Evolutionary conservation across 2,329 filamentous ascomycete species (phyloP).

Genomic region (Fusarium mundagurra): DNA sequence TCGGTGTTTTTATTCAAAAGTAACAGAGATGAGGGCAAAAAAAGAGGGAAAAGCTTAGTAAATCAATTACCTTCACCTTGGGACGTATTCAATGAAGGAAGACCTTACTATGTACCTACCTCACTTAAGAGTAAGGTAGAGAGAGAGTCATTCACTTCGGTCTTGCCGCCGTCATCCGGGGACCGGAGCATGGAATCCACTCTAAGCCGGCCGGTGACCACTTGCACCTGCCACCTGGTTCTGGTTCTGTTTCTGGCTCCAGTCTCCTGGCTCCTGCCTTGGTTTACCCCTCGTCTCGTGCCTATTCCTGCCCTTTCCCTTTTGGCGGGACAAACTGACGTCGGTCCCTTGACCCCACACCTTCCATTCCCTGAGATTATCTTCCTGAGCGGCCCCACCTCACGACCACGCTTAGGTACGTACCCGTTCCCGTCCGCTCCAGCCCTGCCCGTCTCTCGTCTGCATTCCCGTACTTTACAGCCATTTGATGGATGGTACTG

Average conservation of each 20-base stretch:
- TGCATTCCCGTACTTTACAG: neutral
- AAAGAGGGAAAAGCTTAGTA: neutral
- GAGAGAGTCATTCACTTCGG: slow-evolving; percentile 27
- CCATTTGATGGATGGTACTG: neutral
- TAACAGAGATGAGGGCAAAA: neutral
- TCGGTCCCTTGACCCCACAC: slow-evolving; percentile 34
- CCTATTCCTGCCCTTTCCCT: neutral
- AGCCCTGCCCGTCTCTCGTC: neutral
- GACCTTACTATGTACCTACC: too few species aligned
- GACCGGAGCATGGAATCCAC: slow-evolving; percentile 23
- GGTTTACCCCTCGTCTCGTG: slow-evolving; percentile 17
- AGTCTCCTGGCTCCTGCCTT: slow-evolving; percentile 11
- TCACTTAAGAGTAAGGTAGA: neutral
- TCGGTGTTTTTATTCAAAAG: neutral
- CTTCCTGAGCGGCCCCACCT: neutral
- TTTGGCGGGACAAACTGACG: slow-evolving; percentile 19
- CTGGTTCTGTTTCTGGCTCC: neutral
- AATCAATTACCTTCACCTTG: neutral
- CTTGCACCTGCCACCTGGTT: slow-evolving; percentile 22
- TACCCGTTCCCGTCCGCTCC: neutral
- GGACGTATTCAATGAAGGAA: neutral
- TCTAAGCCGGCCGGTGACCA: slow-evolving; percentile 14
- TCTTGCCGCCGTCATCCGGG: slow-evolving; percentile 25
- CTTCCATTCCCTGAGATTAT: too few species aligned
- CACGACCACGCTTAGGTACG: slow-evolving; percentile 15